Evolutionary conservation across 345 rosid species (phyloP), one percentile per base, ranked within the genome.

Genomic region (Angophora floribunda): DNA sequence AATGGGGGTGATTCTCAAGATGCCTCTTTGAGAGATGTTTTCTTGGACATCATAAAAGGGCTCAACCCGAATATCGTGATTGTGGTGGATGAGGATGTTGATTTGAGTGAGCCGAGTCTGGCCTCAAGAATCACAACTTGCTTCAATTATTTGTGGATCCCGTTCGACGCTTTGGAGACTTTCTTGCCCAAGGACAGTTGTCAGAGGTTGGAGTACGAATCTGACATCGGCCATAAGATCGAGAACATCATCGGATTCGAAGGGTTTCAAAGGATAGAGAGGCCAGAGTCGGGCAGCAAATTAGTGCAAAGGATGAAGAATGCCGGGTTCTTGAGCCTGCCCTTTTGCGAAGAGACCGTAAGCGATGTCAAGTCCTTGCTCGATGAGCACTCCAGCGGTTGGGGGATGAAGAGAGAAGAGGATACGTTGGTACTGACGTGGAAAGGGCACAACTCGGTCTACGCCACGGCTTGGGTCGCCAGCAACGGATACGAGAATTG

Each of bases 321-420:
- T 28, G 88, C 88, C 0, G 95, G 95, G 1, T 95, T 93, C 57
- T 80, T 51, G 11, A 87, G 93, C n/a, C 80, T 92, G 36, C 91
- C 94, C 24, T 94, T 94, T 49, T 52, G 94, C n/a, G 97, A 94
- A 79, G 96, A 93, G 86, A 95, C 96, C 3, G 50, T 93, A 11
- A 86, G 57, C 44, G 96, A 94, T 87, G 93, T 95, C 22, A 95
- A 90, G 87, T 91, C 88, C 6, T 52, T 95, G 92, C 89, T 95
- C 36, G 96, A 95, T 85, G 95, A 95, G 79, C 96, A 95, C 86
- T 94, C 96, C 8, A 90, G 96, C 24, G 96, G 97, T 2, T 95
- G 96, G 97, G 97, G 97, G 26, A 95, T 95, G 97, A 95, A 94
- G 90, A 91, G 88, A 85, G 97, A 94, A 57, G 97, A 94, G 63